Conservation (phyloP, 2,329 filamentous ascomycete species). For the Didymella segeticola region DNA sequence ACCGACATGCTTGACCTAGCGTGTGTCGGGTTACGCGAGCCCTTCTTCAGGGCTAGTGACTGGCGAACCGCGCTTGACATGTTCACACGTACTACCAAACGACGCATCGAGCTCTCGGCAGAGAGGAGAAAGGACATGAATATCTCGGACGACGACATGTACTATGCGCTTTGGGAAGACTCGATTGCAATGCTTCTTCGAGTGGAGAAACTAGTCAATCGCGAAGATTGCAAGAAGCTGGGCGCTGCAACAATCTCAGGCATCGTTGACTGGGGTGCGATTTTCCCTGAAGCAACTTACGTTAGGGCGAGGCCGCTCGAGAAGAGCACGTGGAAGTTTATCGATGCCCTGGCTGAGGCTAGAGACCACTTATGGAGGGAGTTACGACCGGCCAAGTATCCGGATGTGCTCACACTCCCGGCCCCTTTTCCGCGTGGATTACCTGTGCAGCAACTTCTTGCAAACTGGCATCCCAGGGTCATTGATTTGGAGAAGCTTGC, state of each 20-base stretch:
- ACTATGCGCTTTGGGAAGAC: conserved; percentile 29
- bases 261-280: conserved; percentile 2
- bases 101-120: conserved; percentile 20
- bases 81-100: conserved; percentile 19
- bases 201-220: conserved; percentile 29
- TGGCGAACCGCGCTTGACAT: conserved; percentile 39
- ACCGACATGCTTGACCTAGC: conserved; percentile 38
- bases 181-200: conserved; percentile 28
- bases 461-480: conserved; percentile 18
- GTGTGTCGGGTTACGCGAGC: conserved; percentile 39
- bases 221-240: conserved; percentile 23
- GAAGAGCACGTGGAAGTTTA: conserved; percentile 36
- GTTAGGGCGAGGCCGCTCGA: too few species aligned
- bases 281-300: neutral
- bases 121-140: conserved; percentile 16
- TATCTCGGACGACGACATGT: conserved; percentile 23
- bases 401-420: conserved; percentile 35
- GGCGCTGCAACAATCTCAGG: conserved; percentile 19
- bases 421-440: conserved; percentile 43
- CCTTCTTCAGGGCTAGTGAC: conserved; percentile 35
- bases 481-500: conserved; percentile 17
- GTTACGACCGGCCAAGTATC: conserved; percentile 29
- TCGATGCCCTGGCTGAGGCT: conserved; percentile 45
- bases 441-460: conserved; percentile 41
- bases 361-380: conserved; percentile 43